Evolutionary conservation across 306 rosid genomes (phyloP), one percentile per base, ranked within the genome.

Genomic region (Begonia fuchsioides): DNA sequence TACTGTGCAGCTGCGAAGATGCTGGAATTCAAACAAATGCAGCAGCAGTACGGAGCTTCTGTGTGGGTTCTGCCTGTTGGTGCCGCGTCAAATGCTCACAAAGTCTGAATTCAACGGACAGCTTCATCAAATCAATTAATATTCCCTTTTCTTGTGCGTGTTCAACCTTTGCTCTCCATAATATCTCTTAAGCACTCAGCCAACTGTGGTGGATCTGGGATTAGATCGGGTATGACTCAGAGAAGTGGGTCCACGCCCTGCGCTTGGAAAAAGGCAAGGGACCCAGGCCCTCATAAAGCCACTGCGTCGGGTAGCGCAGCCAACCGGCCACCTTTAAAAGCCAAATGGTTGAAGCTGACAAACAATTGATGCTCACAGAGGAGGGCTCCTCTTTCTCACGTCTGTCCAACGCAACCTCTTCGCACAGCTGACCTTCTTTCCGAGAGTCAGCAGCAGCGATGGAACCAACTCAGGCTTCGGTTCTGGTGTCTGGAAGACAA

Each of bases 201-300:
- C 5, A 26, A 26, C 35, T 26, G 35, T 26, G 35, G 35, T 26
- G 8, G 35, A 26, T 26, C 35, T 2, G 35, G 35, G 35, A 1
- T 26, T 4, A 26, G 8, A 26, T 26, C 7, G 8, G 7, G 8
- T 2, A 26, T 26, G n/a, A n/a, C n/a, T n/a, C n/a, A n/a, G n/a
- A n/a, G n/a, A n/a, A n/a, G n/a, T n/a, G 35, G 3, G 82, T 64
- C 39, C 32, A 20, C 32, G 32, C 32, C 32, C 32, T 20, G 32
- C 2, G 5, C 32, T 43, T 5, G 47, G 17, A 58, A 53, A 56
- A 58, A 40, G 16, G n/a, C 7, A 1, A 1, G 32, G 87, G 94
- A 49, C 82, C 93, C 81, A 52, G 35, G 6, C 3, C 80, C 94
- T 80, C 87, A 71, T 68, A 32, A 71, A 81, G 92, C 59, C 19